Base-by-base conservation (phyloP, 2,329 filamentous ascomycete genomes). In the Exophiala phaeomuriformis region DNA sequence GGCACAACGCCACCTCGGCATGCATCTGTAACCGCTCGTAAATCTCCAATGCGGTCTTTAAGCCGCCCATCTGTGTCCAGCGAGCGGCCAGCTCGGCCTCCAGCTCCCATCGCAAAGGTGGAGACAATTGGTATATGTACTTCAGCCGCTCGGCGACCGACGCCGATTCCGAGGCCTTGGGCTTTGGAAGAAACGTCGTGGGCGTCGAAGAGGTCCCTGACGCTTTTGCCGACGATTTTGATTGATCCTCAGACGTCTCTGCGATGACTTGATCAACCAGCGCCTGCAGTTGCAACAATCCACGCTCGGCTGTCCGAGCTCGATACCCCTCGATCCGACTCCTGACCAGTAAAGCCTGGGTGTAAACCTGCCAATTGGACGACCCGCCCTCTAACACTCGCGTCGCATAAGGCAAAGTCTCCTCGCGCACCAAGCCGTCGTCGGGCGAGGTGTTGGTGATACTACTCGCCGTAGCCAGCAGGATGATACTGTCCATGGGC, bases 321-420 rank as follows among this genome's bases (percentile, higher is more conserved):
- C 83, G 81, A 70, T 94, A 90, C 0, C 90, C 79, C 69, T 98
- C 93, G 51, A 97, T 91, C 10, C 93, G 80, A 56, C 88, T 95
- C 42, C 93, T 81, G 1, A 97, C 87, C 0, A 98, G 77, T 5
- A 98, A 75, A 0, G 90, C 93, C 66, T 97, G 90, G 0, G 93
- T 96, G 67, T 97, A 97, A 33, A 96, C 85, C 68, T 97, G 93
- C 93, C 93, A 98, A 69, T 97, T 98, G 0, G 89, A 91, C 43
- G 86, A 86, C 62, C 91, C 90, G 56, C 93, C 90, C 5, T 86
- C 81, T 1, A 98, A 77, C 0, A 97, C 93, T 39, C 93, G 82
- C 1, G 84, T 85, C 0, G 93, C 93, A 66, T 91, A 98, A 0
- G 93, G 93, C 1, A 95, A 71, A 3, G 95, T 91, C 67, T 97